Conservation (phyloP, 2,329 filamentous ascomycete species). For the Trichoderma lentiforme region DNA sequence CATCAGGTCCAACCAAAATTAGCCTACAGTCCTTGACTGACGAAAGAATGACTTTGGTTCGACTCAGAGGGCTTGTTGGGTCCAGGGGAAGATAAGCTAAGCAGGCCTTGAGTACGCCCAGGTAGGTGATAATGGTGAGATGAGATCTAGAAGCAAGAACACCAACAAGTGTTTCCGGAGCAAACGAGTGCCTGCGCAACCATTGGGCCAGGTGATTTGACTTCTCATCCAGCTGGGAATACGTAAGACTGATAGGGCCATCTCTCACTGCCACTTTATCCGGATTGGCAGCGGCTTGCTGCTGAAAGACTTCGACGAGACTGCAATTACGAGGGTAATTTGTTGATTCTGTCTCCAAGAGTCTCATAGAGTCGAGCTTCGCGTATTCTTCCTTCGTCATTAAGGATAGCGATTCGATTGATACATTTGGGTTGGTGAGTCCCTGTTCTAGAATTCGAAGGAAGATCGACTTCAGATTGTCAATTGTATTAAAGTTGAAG, state of each 20-base stretch:
- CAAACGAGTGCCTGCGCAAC: not conserved
- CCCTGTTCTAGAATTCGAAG: not conserved
- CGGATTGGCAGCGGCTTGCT: not conserved
- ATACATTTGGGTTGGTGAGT: not conserved
- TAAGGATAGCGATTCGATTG: not conserved
- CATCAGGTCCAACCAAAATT: not conserved
- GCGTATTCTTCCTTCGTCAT: not conserved
- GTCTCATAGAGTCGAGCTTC: not conserved
- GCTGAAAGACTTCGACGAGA: not conserved
- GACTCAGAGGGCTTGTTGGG: not conserved
- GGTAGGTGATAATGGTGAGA: not conserved
- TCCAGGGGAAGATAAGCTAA: not conserved
- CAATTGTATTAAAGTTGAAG: not conserved
- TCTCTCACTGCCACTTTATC: not conserved
- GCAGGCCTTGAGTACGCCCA: not conserved
- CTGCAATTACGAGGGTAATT: not conserved
- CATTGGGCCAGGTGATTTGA: not conserved
- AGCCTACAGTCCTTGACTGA: not conserved
- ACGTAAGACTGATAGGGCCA: not conserved
- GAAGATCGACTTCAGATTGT: not conserved
- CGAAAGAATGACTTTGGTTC: not conserved
- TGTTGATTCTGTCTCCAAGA: not conserved
- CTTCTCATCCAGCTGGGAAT: not conserved
- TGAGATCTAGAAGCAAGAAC: not conserved
- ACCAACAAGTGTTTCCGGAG: not conserved